phyloP scores from a whole-genome alignment of 305 asterid genomes.

The Ilex paraguariensis region DNA sequence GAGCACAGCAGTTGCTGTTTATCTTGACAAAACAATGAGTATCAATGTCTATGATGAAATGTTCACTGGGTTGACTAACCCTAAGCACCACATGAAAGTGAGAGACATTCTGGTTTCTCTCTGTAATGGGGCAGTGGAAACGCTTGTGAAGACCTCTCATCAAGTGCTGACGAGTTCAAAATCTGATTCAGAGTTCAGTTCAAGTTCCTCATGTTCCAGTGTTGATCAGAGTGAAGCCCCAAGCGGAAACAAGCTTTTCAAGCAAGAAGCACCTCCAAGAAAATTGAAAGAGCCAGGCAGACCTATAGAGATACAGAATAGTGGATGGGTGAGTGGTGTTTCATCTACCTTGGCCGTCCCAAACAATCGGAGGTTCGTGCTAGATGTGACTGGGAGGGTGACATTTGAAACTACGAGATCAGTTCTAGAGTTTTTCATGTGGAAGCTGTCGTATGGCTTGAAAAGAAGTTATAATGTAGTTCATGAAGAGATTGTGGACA shows the following conservation, averaged over 20 bases:
- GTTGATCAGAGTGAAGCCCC: constrained; percentile 31
- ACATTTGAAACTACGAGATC: constrained; percentile 80
- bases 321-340: constrained; percentile 17
- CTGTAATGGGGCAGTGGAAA: constrained; percentile 85
- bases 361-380: constrained; percentile 65
- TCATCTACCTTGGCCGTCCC: too few relatives aligned
- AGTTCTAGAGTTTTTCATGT: constrained; percentile 47
- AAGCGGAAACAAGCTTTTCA: constrained; percentile 18
- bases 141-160: constrained; percentile 84
- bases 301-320: constrained; percentile 27
- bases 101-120: constrained; percentile 59
- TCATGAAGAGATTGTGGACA: constrained; percentile 53
- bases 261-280: constrained; percentile 20
- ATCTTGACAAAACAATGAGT: constrained; percentile 90
- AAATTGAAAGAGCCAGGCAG: constrained; percentile 23
- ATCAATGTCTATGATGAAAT: constrained; percentile 70
- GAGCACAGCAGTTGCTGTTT: constrained; percentile 77
- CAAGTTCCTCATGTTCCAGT: constrained; percentile 22
- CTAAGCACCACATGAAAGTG: constrained; percentile 65
- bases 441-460: constrained; percentile 53
- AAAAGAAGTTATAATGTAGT: constrained; percentile 54
- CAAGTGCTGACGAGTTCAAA: constrained; percentile 61
- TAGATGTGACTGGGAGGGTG: constrained; percentile 86
- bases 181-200: constrained; percentile 22
- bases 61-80: constrained; percentile 82